phyloP scores from a whole-genome alignment of 1,139 yeast genomes.

The Protomyces macrosporus region DNA sequence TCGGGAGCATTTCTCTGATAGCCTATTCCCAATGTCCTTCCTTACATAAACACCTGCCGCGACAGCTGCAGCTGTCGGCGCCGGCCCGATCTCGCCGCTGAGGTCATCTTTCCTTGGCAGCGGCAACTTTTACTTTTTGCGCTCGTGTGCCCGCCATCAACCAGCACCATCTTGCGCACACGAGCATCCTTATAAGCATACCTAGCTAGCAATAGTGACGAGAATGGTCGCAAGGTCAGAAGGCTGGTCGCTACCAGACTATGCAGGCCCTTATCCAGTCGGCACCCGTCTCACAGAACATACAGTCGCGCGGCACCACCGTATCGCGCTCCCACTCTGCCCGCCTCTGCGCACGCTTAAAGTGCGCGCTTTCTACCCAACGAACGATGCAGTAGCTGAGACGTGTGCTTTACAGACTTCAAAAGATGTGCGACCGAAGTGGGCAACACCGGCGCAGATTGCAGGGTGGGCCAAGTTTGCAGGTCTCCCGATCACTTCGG shows the following conservation, averaged over 20 bases:
- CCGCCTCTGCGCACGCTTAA: constrained; percentile 30
- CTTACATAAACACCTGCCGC: no score
- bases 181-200: no score
- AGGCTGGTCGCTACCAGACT: constrained; percentile 28
- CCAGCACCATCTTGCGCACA: no score
- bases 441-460: constrained; percentile 27
- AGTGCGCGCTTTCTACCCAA: constrained; percentile 32
- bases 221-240: not conserved
- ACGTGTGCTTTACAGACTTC: not conserved
- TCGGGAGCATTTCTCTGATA: no score
- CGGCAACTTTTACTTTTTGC: no score
- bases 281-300: constrained; percentile 32
- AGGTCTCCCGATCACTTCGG: constrained; percentile 9
- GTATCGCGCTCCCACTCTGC: constrained; percentile 24
- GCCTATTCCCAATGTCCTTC: no score
- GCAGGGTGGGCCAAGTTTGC: constrained; percentile 6
- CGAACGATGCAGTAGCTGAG: not conserved
- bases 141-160: no score
- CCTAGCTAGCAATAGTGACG: no score
- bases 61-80: no score
- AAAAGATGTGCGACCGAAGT: constrained; percentile 21
- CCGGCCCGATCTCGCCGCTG: no score
- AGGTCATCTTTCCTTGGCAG: no score
- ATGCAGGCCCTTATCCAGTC: constrained; percentile 32
- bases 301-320: constrained; percentile 28